Evolutionary conservation across 257 asterid genomes (phyloP).

Genomic region (Verbascum thapsus): DNA sequence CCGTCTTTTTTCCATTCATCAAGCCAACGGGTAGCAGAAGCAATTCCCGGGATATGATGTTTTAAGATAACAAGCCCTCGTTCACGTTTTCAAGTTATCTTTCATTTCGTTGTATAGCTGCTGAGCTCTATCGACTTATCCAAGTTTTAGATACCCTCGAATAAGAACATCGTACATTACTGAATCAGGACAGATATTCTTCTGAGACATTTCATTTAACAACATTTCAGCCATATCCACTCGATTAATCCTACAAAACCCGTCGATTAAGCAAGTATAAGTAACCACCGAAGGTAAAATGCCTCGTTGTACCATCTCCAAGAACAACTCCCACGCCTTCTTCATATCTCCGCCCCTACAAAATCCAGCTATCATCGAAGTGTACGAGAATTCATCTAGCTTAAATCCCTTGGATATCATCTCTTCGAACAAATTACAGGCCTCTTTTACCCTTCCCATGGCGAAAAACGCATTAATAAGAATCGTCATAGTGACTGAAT

Average conservation of each 20-base stretch:
- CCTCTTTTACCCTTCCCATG: slow-evolving; percentile 42
- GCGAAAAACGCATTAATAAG: slow-evolving; percentile 42
- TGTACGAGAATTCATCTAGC: slow-evolving; percentile 47
- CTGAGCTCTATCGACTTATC: slow-evolving; percentile 39
- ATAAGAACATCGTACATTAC: slow-evolving; percentile 46
- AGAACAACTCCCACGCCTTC: slow-evolving; percentile 42
- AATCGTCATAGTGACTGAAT: slow-evolving; percentile 46
- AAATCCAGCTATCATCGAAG: slow-evolving; percentile 55
- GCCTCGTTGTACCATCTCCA: slow-evolving; percentile 46
- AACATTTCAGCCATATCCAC: slow-evolving; percentile 37
- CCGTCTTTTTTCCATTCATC: background rate
- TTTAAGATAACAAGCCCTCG: background rate
- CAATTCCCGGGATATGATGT: background rate
- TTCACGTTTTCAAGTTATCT: slow-evolving; percentile 28
- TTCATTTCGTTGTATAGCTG: slow-evolving; percentile 36
- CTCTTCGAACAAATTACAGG: slow-evolving; percentile 43
- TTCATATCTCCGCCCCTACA: slow-evolving; percentile 43
- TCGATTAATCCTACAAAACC: slow-evolving; percentile 40
- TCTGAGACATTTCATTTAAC: slow-evolving; percentile 42
- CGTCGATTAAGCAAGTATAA: slow-evolving; percentile 62
- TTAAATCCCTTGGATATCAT: slow-evolving; percentile 40
- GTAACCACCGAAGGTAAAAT: slow-evolving; percentile 58
- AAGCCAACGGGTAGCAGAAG: background rate
- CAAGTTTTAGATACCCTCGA: slow-evolving; percentile 42
- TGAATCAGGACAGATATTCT: slow-evolving; percentile 42